Evolutionary conservation across 1,284 basidiomycete genomes (phyloP), one percentile per base, ranked within the genome.

Genomic region (Apiotrichum sp.): DNA sequence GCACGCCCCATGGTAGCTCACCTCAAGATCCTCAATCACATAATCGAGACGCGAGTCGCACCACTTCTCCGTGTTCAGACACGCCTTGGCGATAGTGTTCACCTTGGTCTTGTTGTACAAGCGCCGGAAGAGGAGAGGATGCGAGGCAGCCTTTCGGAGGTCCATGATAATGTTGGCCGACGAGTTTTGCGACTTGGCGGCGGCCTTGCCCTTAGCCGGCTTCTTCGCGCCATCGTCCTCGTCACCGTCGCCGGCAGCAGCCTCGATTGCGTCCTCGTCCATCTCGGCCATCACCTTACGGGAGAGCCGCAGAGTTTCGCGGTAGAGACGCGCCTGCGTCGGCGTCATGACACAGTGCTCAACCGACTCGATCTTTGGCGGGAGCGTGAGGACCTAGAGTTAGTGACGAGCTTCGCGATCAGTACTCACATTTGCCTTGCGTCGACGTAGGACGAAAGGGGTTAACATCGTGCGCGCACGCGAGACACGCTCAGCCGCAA

Each of bases 401-500:
- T 34, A 58, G 50, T 31, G 33, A 16, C 11, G 3, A 11, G 2
- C 34, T 7, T 6, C 10, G 43, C 0, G 11, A 31, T 45, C 7
- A 13, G 14, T 33, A 63, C 77, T 51, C 62, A 85, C 88, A 78
- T 92, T 88, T 62, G 93, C 89, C 77, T 99, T 99, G 62, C 93
- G 84, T 48, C 96, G 83, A 29, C 96, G 87, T 22, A 99, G 82
- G 33, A 98, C 93, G 72, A 99, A 99, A 0, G 96, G 96, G 14
- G 90, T 93, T 86, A 99, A 93, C 93, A 99, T 97, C 73, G 89
- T 92, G 78, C 98, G 96, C 5, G 96, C 96, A 55, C 95, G 80
- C 49, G 91, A 89, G 32, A 97, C 88, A 47, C 93, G 86, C 71
- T 93, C 87, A 70, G 89, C 86, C 6, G 93, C 88, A 13, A 98